Evolutionary conservation across 257 asterid species (phyloP), one percentile per base, ranked within the genome.

Genomic region (Solanum arcanum): DNA sequence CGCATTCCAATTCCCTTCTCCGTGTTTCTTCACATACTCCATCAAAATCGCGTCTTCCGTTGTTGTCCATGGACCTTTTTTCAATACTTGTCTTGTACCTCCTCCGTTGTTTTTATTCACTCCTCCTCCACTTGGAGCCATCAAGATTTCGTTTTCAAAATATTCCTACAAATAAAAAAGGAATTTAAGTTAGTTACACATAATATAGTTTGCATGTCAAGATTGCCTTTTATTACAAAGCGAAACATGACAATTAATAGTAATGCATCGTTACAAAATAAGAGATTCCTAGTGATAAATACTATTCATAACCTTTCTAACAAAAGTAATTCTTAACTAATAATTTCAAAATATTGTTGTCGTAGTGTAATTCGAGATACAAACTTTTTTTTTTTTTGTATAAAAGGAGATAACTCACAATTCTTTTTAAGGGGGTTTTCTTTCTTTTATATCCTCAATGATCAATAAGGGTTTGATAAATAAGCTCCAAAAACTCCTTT

Each of bases 51-150:
- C 87, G 37, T 94, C 98, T 89, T 94, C 98, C 2, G 91, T 37
- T 9, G 95, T 56, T 20, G 96, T 94, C 98, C 98, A 94, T 18
- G 98, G 97, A 84, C 98, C 98, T 69, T 94, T 94, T 90, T 94
- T 94, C 29, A 92, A 46, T 74, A 23, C 73, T 16, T 88, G 86
- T 29, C 89, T 47, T 12, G 83, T 21, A 7, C 80, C 64, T 33
- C 35, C 35, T 33, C 35, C 23, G 29, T 78, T 86, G 39, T 81
- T 89, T 31, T 88, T 87, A 21, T 29, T 80, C 87, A 89, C 83
- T 78, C 92, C 88, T 88, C 89, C 91, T 23, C 88, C 91, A 60
- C 90, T 90, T 23, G 93, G 91, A 68, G 93, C 95, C 98, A 95
- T 95, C 84, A 87, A 76, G 41, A 62, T 27, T 6, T 47, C 27